A percentile compares a stretch with the other conserved stretches of the same genome.
These are phyloP conservation scores for Hypseocharis bilobata DNA, from an alignment of 441 rosid species.

Conservation along the genomic window DNA sequence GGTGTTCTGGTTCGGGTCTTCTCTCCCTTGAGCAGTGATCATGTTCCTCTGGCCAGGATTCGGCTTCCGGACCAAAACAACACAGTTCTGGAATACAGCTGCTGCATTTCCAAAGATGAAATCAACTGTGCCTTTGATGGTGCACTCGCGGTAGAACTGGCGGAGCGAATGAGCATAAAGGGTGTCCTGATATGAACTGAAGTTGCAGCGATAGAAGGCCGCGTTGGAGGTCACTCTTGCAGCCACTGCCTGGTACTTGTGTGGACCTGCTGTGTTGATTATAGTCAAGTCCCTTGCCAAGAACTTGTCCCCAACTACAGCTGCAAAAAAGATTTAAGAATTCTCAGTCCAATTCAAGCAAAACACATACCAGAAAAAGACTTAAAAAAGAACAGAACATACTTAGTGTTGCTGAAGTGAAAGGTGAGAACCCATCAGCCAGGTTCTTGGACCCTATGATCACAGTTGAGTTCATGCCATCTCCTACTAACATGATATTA, in stretches of 20 bases:
- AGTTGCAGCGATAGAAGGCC: slow-evolving; percentile 43
- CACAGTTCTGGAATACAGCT: slow-evolving; percentile 44
- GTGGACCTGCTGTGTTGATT: slow-evolving; percentile 42
- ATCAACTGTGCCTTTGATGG: slow-evolving; percentile 40
- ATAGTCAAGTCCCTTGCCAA: slow-evolving; percentile 42
- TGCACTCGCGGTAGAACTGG: slow-evolving; percentile 44
- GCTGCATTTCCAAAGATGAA: slow-evolving; percentile 45
- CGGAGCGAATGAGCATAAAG: slow-evolving; percentile 43
- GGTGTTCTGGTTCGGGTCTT: slow-evolving; percentile 39
- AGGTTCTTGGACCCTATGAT: slow-evolving; percentile 27
- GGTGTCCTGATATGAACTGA: slow-evolving; percentile 45
- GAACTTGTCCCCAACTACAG: slow-evolving; percentile 38
- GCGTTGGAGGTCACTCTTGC: slow-evolving; percentile 42
- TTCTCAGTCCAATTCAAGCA: neutral
- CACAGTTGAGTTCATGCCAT: slow-evolving; percentile 26
- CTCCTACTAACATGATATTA: slow-evolving; percentile 27
- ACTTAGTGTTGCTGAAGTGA: slow-evolving; percentile 29
- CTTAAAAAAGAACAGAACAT: neutral
- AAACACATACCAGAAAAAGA: neutral
- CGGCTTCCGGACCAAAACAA: slow-evolving; percentile 43
- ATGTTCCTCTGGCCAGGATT: slow-evolving; percentile 32
- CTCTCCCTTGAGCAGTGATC: slow-evolving; percentile 46
- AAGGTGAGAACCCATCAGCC: slow-evolving; percentile 26
- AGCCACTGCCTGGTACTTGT: slow-evolving; percentile 51
- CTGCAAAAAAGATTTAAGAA: slow-evolving; percentile 15